Conservation (phyloP, 163 green algal species). For the Chlorella variabilis region DNA sequence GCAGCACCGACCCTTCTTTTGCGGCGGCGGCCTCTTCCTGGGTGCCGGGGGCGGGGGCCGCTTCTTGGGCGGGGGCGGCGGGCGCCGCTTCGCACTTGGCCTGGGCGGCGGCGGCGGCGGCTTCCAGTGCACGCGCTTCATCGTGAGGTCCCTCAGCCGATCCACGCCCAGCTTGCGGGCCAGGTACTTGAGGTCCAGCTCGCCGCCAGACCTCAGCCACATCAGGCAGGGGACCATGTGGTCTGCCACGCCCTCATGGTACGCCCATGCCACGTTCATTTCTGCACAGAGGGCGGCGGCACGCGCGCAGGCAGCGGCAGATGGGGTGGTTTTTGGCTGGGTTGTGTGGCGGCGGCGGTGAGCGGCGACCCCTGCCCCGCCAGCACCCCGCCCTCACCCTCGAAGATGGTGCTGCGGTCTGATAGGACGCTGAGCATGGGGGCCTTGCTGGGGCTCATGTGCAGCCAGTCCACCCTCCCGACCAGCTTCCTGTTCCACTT, state of each 20-base stretch:
- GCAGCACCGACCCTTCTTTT: too few relatives aligned
- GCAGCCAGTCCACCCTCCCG: conserved; percentile 17
- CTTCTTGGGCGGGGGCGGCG: background rate
- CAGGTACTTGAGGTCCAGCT: conserved; percentile 1
- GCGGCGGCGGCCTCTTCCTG: too few relatives aligned
- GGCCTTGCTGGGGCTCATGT: conserved; percentile 13
- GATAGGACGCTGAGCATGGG: conserved; percentile 36
- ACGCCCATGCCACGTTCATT: conserved; percentile 31
- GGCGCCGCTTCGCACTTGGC: background rate
- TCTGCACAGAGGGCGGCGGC: background rate
- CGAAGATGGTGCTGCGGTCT: conserved; percentile 29
- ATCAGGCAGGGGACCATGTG: conserved; percentile 27
- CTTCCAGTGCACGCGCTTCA: background rate
- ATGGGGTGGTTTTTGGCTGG: too few relatives aligned
- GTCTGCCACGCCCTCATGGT: conserved; percentile 32
- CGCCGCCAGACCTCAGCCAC: conserved; percentile 10
- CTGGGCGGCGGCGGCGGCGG: background rate
- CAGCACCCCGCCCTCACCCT: background rate
- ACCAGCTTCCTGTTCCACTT: conserved; percentile 33
- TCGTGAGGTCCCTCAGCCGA: background rate
- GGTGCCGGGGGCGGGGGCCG: too few relatives aligned
- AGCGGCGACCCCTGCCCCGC: too few relatives aligned
- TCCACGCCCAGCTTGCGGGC: background rate
- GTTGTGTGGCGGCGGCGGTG: too few relatives aligned
- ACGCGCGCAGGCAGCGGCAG: background rate